Conservation (phyloP, 129 eudicot species). For the Flaveria ramosissima region DNA sequence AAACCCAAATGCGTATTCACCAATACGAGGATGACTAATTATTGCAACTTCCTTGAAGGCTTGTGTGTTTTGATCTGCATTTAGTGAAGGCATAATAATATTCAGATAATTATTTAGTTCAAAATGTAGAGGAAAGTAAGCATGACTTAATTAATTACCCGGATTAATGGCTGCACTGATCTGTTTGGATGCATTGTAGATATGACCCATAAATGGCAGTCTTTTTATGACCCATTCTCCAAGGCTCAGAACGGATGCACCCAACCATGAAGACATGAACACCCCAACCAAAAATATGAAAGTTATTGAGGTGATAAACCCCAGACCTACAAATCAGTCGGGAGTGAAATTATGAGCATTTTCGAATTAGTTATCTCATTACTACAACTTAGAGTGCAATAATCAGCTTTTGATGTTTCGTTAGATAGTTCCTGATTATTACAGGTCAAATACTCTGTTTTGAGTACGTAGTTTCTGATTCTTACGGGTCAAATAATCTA, state of each 20-base stretch:
- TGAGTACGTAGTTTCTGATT: not conserved
- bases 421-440: not conserved
- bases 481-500: not conserved
- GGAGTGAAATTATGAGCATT: not conserved
- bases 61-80: constrained; percentile 81
- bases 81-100: not conserved
- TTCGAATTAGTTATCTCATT: not conserved
- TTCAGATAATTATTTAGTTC: not conserved
- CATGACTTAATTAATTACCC: constrained; percentile 35
- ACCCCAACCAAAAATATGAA: constrained; percentile 80
- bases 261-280: constrained; percentile 95
- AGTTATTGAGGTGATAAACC: constrained; percentile 74
- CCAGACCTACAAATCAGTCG: constrained; percentile 50
- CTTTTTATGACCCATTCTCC: constrained; percentile 87
- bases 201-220: constrained; percentile 81
- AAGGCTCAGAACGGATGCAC: constrained; percentile 69
- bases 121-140: not conserved
- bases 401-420: not conserved
- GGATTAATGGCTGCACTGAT: constrained; percentile 88
- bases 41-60: constrained; percentile 87
- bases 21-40: constrained; percentile 88
- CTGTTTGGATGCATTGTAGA: constrained; percentile 82
- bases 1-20: constrained; percentile 92
- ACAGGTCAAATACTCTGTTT: not conserved
- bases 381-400: not conserved